phyloP scores from a whole-genome alignment of 192 early-diverging fungal species.

The Neocallimastix lanati region DNA sequence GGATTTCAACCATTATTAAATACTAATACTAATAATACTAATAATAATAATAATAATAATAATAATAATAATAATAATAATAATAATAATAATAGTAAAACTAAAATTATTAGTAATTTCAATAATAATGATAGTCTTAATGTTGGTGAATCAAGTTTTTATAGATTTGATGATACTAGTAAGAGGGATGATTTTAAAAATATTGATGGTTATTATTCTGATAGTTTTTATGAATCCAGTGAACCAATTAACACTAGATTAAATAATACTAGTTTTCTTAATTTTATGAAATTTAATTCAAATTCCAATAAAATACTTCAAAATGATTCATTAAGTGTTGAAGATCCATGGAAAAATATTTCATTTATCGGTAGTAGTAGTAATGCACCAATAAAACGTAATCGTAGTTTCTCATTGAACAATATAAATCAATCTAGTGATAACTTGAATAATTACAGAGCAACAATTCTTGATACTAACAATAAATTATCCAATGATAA shows the following conservation, averaged over 20 bases:
- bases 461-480: background rate
- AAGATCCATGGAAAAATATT: background rate
- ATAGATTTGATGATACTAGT: no score
- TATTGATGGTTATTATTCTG: background rate
- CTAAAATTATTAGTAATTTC: no score
- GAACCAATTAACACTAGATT: background rate
- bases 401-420: background rate
- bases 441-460: background rate
- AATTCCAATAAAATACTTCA: background rate
- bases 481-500: background rate
- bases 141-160: no score
- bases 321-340: background rate
- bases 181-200: background rate
- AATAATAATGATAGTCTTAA: no score
- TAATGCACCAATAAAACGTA: background rate
- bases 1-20: background rate
- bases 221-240: background rate
- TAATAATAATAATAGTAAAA: no score
- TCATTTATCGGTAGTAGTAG: background rate
- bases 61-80: no score
- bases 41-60: no score
- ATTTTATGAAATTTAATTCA: background rate
- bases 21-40: no score
- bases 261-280: background rate
- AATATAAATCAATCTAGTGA: background rate